Conservation (phyloP, 192 early-diverging fungal species). For the Rhizoclosmatium sp. region DNA sequence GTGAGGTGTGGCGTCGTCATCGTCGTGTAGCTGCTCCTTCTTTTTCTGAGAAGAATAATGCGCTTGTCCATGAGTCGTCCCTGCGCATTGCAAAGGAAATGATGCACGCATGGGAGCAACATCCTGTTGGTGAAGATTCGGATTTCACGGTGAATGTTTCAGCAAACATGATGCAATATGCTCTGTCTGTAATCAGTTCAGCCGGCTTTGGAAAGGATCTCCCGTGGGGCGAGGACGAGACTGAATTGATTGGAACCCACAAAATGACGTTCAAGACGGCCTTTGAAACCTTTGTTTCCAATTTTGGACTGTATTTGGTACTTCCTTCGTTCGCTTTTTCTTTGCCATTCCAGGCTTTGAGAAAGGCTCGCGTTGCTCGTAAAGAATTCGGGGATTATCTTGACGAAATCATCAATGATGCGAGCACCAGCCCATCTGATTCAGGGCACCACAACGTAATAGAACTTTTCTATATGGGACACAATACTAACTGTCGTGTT, state of each 20-base stretch:
- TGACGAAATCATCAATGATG: constrained; percentile 34
- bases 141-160: constrained; percentile 17
- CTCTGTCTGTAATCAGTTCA: constrained; percentile 35
- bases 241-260: constrained; percentile 14
- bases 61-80: constrained; percentile 32
- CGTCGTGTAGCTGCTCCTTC: constrained; percentile 37
- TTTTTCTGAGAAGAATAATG: constrained; percentile 44
- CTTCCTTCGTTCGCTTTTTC: neutral
- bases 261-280: constrained; percentile 30
- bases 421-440: constrained; percentile 2
- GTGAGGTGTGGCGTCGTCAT: constrained; percentile 42
- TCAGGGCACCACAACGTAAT: constrained; percentile 24
- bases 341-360: constrained; percentile 2
- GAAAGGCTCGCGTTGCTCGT: neutral
- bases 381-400: constrained; percentile 46
- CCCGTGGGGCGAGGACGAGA: constrained; percentile 29
- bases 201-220: constrained; percentile 41
- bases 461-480: neutral
- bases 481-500: neutral
- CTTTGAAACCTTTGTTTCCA: constrained; percentile 28
- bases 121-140: neutral
- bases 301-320: constrained; percentile 26
- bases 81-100: constrained; percentile 13
- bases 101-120: constrained; percentile 32
- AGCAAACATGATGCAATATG: constrained; percentile 39